Base-by-base conservation (phyloP, 2,329 filamentous ascomycete species). In the Ilyonectria sp. region DNA sequence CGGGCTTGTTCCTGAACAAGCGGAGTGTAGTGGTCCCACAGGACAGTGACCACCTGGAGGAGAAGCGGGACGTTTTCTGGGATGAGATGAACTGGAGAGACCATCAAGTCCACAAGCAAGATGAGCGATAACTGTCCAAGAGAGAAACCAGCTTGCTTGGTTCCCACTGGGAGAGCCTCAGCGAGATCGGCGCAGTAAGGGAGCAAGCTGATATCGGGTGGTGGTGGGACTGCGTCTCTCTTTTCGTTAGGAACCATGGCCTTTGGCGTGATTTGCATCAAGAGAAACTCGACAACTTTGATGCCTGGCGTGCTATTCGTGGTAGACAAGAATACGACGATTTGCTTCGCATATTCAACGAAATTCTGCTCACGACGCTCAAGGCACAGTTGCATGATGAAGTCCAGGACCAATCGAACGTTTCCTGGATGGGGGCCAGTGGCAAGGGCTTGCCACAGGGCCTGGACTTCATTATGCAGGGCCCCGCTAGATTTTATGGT, bases 331-430 rank as follows among this genome's bases (percentile, higher is more conserved):
- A 98, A 98, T 1, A 99, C 97, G 17, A 98, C 94, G 59, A 99
- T 96, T 80, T 99, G 96, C 83, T 98, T 99, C 6, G 95, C 95
- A 77, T 97, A 97, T 74, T 98, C 94, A 62, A 99, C 95, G 79
- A 98, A 99, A 75, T 98, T 98, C 76, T 99, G 96, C 79, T 99
- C 97, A 55, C 95, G 91, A 35, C 95, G 91, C 76, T 99, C 96
- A 11, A 99, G 84, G 74, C 96, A 99, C 5, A 98, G 87, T 31
- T 91, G 91, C 81, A 99, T 98, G 80, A 99, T 96, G 77, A 99
- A 99, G 79, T 98, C 95, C 1, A 99, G 87, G 13, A 98, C 93
- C 37, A 99, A 85, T 63, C 97, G 94, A 11, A 99, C 96, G 75
- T 99, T 99, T 21, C 95, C 95, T 9, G 91, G 93, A 79, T 98